Base-by-base conservation (phyloP, 257 asterid genomes). In the Salvia hispanica region DNA sequence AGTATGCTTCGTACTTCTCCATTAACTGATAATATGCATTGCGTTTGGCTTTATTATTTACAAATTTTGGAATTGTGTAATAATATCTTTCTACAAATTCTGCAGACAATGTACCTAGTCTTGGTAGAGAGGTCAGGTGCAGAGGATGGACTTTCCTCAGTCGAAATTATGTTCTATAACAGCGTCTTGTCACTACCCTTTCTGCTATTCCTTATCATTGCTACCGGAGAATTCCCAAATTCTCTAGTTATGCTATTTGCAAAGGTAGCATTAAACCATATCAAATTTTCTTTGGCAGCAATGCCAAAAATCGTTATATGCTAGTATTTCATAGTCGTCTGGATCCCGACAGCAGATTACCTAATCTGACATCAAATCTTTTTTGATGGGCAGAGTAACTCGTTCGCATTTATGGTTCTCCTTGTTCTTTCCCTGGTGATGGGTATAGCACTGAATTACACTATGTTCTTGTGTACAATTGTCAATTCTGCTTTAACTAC, bases 21-120 rank as follows among this genome's bases (percentile, higher is more conserved):
- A 14, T 58, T 76, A 12, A 7, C 70, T 45, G 25, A 40, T 45
- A 47, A 53, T 67, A 16, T 2, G 50, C 33, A 45, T 28, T 21
- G 64, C 40, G 56, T 57, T 12, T 7, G 46, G 36, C 48, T 53
- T 48, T 56, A 13, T 25, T 44, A 16, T 53, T 66, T 51, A 1
- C 36, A 44, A 11, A 44, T 64, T 51, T 61, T 6, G 31, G 15
- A 9, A 9, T 9, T 34, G 9, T 52, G 51, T 36, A 58, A 28
- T 56, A 46, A 31, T 58, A 47, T 39, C 52, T 47, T 58, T 64
- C 28, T 65, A 25, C 31, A 25, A 25, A 25, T 25, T 64, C n/a
- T 81, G 67, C 95, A 94, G 99, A 91, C 96, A n/a, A 94, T 94
- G 97, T 94, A 94, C 89, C 99, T 91, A 47, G 88, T 94, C 34